phyloP scores from a whole-genome alignment of 805 yeast species.

The Metschnikowia amazonensis region DNA sequence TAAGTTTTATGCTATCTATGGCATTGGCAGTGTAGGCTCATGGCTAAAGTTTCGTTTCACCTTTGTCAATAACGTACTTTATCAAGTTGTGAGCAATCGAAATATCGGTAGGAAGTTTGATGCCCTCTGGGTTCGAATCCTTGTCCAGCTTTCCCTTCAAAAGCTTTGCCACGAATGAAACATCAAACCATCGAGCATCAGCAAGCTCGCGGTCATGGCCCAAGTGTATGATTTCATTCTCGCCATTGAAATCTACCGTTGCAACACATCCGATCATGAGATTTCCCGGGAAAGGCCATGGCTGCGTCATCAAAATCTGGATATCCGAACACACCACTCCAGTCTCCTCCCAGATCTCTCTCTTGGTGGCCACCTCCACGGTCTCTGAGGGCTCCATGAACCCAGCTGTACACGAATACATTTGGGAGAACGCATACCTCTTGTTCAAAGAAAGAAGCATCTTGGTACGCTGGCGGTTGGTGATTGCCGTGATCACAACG shows the following conservation, averaged over 20 bases:
- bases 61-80: constrained; percentile 35
- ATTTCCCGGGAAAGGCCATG: constrained; percentile 97
- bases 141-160: constrained; percentile 22
- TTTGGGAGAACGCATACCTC: constrained; percentile 48
- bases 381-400: constrained; percentile 95
- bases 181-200: constrained; percentile 84
- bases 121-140: constrained; percentile 32
- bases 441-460: constrained; percentile 68
- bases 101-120: constrained; percentile 41
- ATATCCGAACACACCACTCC: constrained; percentile 67
- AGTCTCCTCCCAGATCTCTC: constrained; percentile 96
- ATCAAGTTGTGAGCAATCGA: constrained; percentile 45
- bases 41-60: constrained; percentile 13
- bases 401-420: constrained; percentile 90
- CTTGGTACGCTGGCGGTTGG: constrained; percentile 56
- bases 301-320: constrained; percentile 70
- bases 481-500: constrained; percentile 76
- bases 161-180: constrained; percentile 46
- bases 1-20: too few species aligned
- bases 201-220: constrained; percentile 82
- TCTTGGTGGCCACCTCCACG: constrained; percentile 76
- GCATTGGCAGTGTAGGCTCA: background rate
- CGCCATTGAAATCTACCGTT: constrained; percentile 64
- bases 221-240: constrained; percentile 60
- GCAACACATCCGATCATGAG: constrained; percentile 92